Percentiles rank a stretch among this genome's conserved stretches.
phyloP scores from a whole-genome alignment of 225 moss, liverwort and hornwort species.

The Asterella californica region DNA sequence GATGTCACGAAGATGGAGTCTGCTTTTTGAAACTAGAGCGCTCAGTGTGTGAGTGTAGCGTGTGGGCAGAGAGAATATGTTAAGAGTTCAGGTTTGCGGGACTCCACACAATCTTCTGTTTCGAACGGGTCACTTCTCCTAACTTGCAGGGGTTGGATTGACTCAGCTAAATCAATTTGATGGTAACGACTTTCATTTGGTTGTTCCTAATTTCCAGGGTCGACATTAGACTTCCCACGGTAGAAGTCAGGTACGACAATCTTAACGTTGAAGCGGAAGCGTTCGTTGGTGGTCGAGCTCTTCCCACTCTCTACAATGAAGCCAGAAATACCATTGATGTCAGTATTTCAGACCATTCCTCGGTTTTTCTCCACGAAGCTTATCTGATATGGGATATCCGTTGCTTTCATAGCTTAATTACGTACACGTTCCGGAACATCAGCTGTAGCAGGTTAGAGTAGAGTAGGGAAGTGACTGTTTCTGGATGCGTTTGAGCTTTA shows the following conservation, averaged over 20 bases:
- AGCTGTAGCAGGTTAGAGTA: background rate
- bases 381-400: no score
- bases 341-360: background rate
- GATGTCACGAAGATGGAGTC: no score
- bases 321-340: constrained; percentile 18
- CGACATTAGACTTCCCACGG: constrained; percentile 57
- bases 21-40: no score
- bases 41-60: no score
- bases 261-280: constrained; percentile 58
- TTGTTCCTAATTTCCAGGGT: constrained; percentile 43
- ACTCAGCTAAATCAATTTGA: background rate
- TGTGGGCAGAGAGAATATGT: no score
- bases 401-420: no score
- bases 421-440: background rate
- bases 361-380: background rate
- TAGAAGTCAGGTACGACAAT: constrained; percentile 63
- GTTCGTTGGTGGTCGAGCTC: constrained; percentile 54
- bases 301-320: constrained; percentile 52
- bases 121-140: no score
- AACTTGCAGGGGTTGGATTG: background rate
- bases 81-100: no score
- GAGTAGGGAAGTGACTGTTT: no score
- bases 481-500: no score
- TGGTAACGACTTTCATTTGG: background rate
- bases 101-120: no score